phyloP scores from a whole-genome alignment of 2,329 filamentous ascomycete genomes.

The Trichoderma asperellum region DNA sequence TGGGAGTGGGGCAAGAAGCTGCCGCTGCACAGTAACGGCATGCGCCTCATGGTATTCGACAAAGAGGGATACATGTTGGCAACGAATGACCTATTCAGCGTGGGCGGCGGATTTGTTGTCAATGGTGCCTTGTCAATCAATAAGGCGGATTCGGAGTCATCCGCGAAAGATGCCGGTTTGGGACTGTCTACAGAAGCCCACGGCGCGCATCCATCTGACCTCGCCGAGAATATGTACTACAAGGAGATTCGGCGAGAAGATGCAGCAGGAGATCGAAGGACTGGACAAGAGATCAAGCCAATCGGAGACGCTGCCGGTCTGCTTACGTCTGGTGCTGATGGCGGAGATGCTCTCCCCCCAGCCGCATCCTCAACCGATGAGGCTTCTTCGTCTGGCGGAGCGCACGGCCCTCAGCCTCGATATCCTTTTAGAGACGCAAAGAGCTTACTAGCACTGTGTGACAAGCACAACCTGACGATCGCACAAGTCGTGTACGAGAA shows the following conservation, averaged over 20 bases:
- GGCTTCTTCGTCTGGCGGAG: not conserved
- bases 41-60: slow-evolving; percentile 25
- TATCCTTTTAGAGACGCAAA: slow-evolving; percentile 23
- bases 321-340: slow-evolving; percentile 6
- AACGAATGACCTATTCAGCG: slow-evolving; percentile 24
- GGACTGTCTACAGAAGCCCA: not conserved
- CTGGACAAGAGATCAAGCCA: slow-evolving; percentile 9
- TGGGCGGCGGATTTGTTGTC: slow-evolving; percentile 22
- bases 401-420: slow-evolving; percentile 13
- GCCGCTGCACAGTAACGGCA: slow-evolving; percentile 19
- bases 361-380: slow-evolving; percentile 1
- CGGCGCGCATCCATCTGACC: slow-evolving; percentile 11
- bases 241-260: slow-evolving; percentile 20
- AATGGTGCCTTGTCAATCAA: slow-evolving; percentile 24
- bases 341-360: not conserved
- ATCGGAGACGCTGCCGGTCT: not conserved
- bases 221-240: slow-evolving; percentile 23
- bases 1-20: slow-evolving; percentile 24
- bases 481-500: slow-evolving; percentile 24
- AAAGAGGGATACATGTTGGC: slow-evolving; percentile 26
- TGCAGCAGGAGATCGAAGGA: slow-evolving; percentile 17
- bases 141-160: not conserved
- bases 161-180: not conserved
- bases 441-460: slow-evolving; percentile 11
- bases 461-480: slow-evolving; percentile 23